Evolutionary conservation across 805 yeast species (phyloP), one percentile per base, ranked within the genome.

Genomic region (Candida montana): DNA sequence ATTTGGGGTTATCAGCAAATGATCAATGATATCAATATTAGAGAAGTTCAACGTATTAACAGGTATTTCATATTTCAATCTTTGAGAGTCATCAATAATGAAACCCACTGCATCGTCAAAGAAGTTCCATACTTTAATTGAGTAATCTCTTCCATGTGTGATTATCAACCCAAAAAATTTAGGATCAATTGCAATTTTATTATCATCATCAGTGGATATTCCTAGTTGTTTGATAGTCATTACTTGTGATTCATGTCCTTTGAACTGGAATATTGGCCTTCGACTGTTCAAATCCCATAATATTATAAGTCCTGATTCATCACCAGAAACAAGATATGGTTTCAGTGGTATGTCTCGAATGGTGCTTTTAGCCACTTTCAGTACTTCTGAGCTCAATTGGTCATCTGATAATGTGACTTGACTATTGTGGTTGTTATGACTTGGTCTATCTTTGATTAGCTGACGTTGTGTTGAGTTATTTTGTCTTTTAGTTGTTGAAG

Each of bases 11-110:
- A 81, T 54, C 20, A 77, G 42, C 12, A 48, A 49, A 13, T 62
- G 54, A 1, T 57, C 55, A 7, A 37, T 41, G 15, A 72, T 58
- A 5, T 71, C 79, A n/a, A 81, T 77, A 41, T 79, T 77, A 50
- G 88, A 74, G 58, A 81, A 87, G 51, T 84, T 86, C 48, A 87
- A 63, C 4, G 86, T 68, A 57, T 87, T 87, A 33, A 83, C 83
- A 6, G 89, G 89, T 49, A 83, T 67, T 15, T 73, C 69, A 46
- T 72, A 68, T 1, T 65, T 57, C 48, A 49, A 61, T 52, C 29
- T 9, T 5, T 26, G 5, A 8, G n/a, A 11, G 13, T 7, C 52
- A 8, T 37, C 23, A 5, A 29, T 31, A 13, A 29, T 31, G 13
- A 31, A 10, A 2, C 26, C 29, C n/a, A 31, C 39, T 6, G 30